A percentile compares a stretch with the other conserved stretches of the same genome.
These are phyloP conservation scores for Rhizophagus prolifer DNA, from an alignment of 192 early-diverging fungal species.

Conservation along the genomic window DNA sequence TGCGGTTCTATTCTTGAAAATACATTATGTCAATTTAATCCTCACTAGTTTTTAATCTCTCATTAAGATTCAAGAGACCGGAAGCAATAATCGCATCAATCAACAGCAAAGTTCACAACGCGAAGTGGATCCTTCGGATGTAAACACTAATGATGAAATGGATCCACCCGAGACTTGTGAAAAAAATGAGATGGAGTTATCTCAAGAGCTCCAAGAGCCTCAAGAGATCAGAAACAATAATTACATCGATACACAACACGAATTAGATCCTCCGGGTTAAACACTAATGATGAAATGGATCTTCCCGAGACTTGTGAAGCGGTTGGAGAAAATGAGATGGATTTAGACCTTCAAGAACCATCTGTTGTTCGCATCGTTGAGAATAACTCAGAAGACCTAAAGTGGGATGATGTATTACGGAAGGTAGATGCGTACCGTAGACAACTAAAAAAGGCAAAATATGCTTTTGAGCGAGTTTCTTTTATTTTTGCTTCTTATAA, in stretches of 20 bases:
- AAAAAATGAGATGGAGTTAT: constrained; percentile 9
- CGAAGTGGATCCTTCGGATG: no score
- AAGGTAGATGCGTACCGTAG: constrained; percentile 17
- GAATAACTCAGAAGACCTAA: constrained; percentile 16
- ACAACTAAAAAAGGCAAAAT: neutral
- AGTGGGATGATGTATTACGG: constrained; percentile 13
- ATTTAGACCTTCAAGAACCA: constrained; percentile 21
- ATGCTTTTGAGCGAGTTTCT: constrained; percentile 9
- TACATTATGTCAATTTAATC: no score
- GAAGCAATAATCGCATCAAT: no score
- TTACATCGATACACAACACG: constrained; percentile 8
- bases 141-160: no score
- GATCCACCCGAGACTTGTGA: constrained; percentile 16
- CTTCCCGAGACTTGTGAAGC: constrained; percentile 18
- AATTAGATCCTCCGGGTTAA: no score
- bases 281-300: constrained; percentile 11
- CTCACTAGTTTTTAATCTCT: no score
- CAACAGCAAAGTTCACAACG: no score
- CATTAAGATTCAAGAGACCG: no score
- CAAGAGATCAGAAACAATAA: constrained; percentile 21
- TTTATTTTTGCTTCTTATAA: constrained; percentile 23
- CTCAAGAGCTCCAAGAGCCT: constrained; percentile 18
- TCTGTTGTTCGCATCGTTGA: constrained; percentile 6
- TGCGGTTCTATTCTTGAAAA: no score
- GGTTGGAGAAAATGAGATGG: constrained; percentile 5